These are phyloP conservation scores for Gypsophila paniculata DNA, from an alignment of 179 eudicot species.

Conservation along the genomic window DNA sequence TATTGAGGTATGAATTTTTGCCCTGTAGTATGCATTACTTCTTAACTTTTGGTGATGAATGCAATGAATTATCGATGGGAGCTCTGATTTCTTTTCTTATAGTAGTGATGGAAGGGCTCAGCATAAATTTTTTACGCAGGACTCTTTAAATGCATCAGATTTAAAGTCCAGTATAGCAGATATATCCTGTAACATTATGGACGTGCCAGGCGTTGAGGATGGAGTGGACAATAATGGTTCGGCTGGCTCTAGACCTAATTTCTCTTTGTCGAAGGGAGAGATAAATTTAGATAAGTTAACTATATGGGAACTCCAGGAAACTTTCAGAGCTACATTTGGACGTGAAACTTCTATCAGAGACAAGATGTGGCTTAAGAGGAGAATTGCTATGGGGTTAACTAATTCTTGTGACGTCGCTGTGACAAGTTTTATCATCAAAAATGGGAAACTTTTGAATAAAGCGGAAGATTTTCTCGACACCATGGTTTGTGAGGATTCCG, in stretches of 20 bases:
- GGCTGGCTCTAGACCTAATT: constrained; percentile 54
- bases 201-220: constrained; percentile 31
- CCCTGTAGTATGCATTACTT: background rate
- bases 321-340: constrained; percentile 91
- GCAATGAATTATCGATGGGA: background rate
- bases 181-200: constrained; percentile 32
- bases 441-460: constrained; percentile 44
- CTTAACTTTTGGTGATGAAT: background rate
- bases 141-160: constrained; percentile 28
- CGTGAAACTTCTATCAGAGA: constrained; percentile 89
- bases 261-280: constrained; percentile 71
- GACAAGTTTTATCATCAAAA: constrained; percentile 53
- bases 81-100: background rate
- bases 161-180: constrained; percentile 25
- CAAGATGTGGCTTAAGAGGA: constrained; percentile 88
- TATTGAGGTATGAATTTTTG: constrained; percentile 29
- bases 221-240: constrained; percentile 33
- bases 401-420: constrained; percentile 79
- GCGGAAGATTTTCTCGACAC: constrained; percentile 34
- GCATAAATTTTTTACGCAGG: constrained; percentile 35
- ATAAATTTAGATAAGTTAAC: constrained; percentile 67
- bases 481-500: constrained; percentile 31
- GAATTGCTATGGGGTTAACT: constrained; percentile 91
- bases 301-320: constrained; percentile 88
- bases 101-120: constrained; percentile 13